Conservation (phyloP, 768 basidiomycete genomes). For the Agaricus subrufescens region DNA sequence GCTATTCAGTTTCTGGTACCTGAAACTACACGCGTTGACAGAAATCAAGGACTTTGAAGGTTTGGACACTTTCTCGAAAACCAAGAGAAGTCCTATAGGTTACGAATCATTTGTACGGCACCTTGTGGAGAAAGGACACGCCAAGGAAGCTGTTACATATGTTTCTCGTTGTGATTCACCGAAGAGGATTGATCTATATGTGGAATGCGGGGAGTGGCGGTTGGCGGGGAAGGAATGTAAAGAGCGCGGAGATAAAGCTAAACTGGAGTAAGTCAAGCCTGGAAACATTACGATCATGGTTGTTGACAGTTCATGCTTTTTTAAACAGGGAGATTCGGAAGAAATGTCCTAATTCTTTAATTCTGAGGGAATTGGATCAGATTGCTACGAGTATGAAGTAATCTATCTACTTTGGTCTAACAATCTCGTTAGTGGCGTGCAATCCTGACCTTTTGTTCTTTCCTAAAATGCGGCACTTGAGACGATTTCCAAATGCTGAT, state of each 20-base stretch:
- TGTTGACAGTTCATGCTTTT: conserved; percentile 6
- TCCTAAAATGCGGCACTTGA: too few relatives aligned
- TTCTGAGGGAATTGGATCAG: conserved; percentile 72
- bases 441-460: too few relatives aligned
- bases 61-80: conserved; percentile 80
- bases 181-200: conserved; percentile 81
- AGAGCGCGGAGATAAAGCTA: conserved; percentile 79
- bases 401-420: conserved; percentile 10
- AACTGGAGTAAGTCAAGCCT: conserved; percentile 65
- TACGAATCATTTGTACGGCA: conserved; percentile 88
- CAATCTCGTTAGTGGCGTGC: background rate
- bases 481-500: too few relatives aligned
- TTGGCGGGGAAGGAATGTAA: conserved; percentile 87
- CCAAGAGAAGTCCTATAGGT: conserved; percentile 90
- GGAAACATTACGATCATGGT: background rate
- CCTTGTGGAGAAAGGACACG: conserved; percentile 68
- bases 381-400: conserved; percentile 64
- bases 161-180: conserved; percentile 83
- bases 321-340: conserved; percentile 59
- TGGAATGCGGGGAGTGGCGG: conserved; percentile 88
- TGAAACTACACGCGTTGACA: conserved; percentile 82
- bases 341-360: conserved; percentile 76
- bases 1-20: conserved; percentile 78
- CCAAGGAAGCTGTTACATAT: conserved; percentile 71
- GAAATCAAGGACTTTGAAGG: conserved; percentile 80